Base-by-base conservation (phyloP, 176 grass and related monocot genomes). In the Themeda triandra region DNA sequence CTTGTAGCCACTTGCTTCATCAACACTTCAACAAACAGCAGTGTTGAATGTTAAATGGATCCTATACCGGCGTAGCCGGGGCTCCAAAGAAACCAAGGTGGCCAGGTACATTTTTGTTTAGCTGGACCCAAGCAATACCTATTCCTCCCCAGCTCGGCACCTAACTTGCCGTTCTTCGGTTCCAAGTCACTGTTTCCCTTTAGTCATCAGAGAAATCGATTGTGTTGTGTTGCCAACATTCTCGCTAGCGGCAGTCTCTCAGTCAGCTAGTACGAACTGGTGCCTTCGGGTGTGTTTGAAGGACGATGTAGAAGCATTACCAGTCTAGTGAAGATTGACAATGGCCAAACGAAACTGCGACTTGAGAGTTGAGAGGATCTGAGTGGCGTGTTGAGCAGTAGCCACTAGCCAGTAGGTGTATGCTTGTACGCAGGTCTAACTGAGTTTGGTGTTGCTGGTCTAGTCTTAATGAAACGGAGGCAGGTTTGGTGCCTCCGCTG, bases 401-500 rank as follows among this genome's bases (percentile, higher is more conserved):
- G n/a, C n/a, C 6, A 54, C 6, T 7, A 21, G 18, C 18, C 0
- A 54, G 41, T 73, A 10, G 40, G 40, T 5, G 35, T 80, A 10
- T 19, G 49, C 12, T 28, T 15, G 62, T 30, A 64, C 65, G 13
- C 31, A 27, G 79, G 45, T 36, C 31, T 51, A 17, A 35, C 14
- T 31, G 40, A 66, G 59, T 67, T 67, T 65, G 70, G 81, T 84
- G 72, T 23, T 14, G 71, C 41, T 17, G 71, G 71, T 30, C 71
- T 31, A 17, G 11, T 21, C 56, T 80, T 81, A 66, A 87, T 27
- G 69, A 13, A 81, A 66, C 60, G 23, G 77, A 67, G 60, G 85
- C 48, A 6, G 7, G 70, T 68, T 81, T 81, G 85, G 85, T 87
- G 35, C 78, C 25, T 25, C 27, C 3, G 75, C 62, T 66, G 70